phyloP scores from a whole-genome alignment of 78 protist species.

The Planoprotostelium fungivorum region DNA sequence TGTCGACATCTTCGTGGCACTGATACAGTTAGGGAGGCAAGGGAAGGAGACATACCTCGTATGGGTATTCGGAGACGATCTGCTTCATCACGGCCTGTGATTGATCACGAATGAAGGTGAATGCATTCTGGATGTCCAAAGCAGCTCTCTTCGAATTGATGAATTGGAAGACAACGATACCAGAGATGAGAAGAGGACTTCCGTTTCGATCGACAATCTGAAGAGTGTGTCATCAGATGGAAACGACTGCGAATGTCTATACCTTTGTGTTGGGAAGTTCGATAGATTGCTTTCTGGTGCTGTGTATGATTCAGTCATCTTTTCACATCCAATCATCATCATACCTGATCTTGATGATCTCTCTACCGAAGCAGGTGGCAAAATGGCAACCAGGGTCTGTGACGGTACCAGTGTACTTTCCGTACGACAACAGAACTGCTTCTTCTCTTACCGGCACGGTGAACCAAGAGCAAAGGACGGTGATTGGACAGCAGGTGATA shows the following conservation, averaged over 20 bases:
- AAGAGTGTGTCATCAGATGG: no score
- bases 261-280: no score
- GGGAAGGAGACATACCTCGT: background rate
- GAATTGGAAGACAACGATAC: background rate
- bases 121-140: background rate
- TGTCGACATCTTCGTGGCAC: no score
- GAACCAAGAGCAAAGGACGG: slow-evolving; percentile 1
- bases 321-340: no score
- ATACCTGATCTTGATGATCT: background rate
- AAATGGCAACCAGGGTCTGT: slow-evolving; percentile 7
- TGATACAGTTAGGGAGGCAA: background rate
- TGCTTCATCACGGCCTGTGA: slow-evolving; percentile 5
- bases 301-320: no score
- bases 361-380: background rate
- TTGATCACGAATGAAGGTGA: background rate
- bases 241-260: no score
- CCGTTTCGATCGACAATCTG: slow-evolving; percentile 3
- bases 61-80: slow-evolving; percentile 4
- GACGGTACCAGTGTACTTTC: background rate
- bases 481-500: background rate
- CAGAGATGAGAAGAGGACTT: background rate
- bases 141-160: slow-evolving; percentile 6
- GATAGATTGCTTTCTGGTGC: no score
- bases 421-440: background rate
- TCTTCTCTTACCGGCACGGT: background rate